Evolutionary conservation across 441 rosid genomes (phyloP).

Genomic region (Gossypium schwendimanii): DNA sequence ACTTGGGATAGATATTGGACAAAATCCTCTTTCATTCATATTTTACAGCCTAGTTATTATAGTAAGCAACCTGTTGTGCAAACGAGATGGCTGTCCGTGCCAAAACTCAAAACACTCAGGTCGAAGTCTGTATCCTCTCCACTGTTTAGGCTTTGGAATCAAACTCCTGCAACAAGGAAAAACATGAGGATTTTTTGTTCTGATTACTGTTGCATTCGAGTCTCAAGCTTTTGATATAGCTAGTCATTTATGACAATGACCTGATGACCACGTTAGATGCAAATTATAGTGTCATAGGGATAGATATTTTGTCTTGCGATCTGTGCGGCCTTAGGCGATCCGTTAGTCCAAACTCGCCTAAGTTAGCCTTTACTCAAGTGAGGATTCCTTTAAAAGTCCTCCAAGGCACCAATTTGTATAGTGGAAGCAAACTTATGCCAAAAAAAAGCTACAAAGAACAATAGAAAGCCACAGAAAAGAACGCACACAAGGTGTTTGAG

Average conservation of each 20-base stretch:
- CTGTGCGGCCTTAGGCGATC: too few relatives aligned
- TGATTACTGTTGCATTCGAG: background rate
- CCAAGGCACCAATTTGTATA: too few relatives aligned
- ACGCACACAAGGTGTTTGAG: too few relatives aligned
- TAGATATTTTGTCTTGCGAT: too few relatives aligned
- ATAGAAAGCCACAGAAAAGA: too few relatives aligned
- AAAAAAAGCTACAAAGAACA: too few relatives aligned
- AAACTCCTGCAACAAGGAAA: conserved; percentile 43
- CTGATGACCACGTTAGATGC: background rate
- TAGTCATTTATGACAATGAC: background rate
- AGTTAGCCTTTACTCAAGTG: too few relatives aligned
- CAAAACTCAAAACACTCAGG: conserved; percentile 81
- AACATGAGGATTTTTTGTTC: background rate
- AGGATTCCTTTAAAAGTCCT: too few relatives aligned
- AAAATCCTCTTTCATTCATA: conserved; percentile 4
- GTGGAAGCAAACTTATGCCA: too few relatives aligned
- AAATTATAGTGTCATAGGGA: background rate
- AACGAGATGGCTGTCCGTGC: conserved; percentile 83
- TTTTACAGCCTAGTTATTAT: background rate
- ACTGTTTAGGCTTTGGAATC: conserved; percentile 77
- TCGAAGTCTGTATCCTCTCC: conserved; percentile 90
- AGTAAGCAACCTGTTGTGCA: conserved; percentile 66
- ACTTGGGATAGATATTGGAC: background rate
- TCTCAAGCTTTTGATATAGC: background rate
- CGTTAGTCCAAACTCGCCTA: too few relatives aligned